A percentile compares a stretch with the other conserved stretches of the same genome.
Conservation (phyloP, 495 filamentous ascomycete genomes). For the Filosporella fistucella region DNA sequence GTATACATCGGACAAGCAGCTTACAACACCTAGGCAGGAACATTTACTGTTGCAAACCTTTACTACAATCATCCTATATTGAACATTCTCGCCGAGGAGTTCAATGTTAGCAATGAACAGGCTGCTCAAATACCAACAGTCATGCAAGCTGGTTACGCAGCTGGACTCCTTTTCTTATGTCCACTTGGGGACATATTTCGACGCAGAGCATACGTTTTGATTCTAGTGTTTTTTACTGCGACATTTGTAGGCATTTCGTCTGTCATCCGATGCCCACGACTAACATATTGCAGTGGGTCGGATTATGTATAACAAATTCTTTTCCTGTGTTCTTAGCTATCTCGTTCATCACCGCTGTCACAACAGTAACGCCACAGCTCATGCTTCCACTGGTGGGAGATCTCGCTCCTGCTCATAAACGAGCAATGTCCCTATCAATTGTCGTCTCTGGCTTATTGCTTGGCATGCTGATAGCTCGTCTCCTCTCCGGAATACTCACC, state of each 20-base stretch:
- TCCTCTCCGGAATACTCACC: conserved; percentile 72
- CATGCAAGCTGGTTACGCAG: conserved; percentile 77
- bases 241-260: conserved; percentile 42
- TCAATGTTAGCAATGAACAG: conserved; percentile 49
- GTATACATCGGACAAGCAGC: background rate
- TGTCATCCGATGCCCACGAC: background rate
- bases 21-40: conserved; percentile 16
- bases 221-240: conserved; percentile 61
- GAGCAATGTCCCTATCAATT: conserved; percentile 63
- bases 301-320: conserved; percentile 62
- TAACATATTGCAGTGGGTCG: conserved; percentile 46
- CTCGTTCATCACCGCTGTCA: conserved; percentile 65
- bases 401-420: conserved; percentile 64
- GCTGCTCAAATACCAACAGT: conserved; percentile 63
- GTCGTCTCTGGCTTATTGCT: conserved; percentile 75
- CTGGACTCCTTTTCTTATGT: conserved; percentile 69
- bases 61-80: conserved; percentile 67
- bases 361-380: conserved; percentile 80
- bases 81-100: conserved; percentile 54
- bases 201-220: conserved; percentile 64
- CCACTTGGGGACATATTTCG: conserved; percentile 73
- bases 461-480: conserved; percentile 70
- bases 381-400: conserved; percentile 84
- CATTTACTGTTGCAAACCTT: conserved; percentile 59
- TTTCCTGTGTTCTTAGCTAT: conserved; percentile 62